Base-by-base conservation (phyloP, 1,139 yeast genomes). In the Pneumocystis carinii region DNA sequence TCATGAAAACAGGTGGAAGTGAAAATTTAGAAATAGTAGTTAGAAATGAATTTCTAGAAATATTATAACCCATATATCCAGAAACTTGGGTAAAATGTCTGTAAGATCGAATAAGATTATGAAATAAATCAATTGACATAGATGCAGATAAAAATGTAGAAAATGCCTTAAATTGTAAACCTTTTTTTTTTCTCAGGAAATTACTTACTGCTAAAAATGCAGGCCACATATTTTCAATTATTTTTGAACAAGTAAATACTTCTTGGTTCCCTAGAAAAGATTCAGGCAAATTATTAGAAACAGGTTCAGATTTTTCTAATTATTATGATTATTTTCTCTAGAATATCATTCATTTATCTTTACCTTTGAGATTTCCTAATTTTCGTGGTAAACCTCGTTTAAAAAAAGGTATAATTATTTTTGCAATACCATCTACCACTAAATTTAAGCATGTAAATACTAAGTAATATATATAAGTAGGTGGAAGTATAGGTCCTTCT, bases 81-180 rank as follows among this genome's bases (percentile, higher is more conserved):
- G 92, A 79, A 0, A 92, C 83, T 71, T 90, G 96, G 4, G 95
- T 82, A 62, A 87, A 78, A 67, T 85, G 85, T 72, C 90, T 97
- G 8, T 87, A 77, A 0, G 95, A 81, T 61, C 95, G 77, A 1
- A 90, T 83, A 1, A 74, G 70, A 14, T 76, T 74, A 66, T 86
- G 87, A 71, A 87, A 85, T 32, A 83, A 71, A 27, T 86, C 90
- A 64, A 80, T 78, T 69, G 89, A 95, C 72, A 87, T 75, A 1
- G 84, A 77, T 0, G 90, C 81, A 68, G 83, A 83, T 19, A 90
- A 72, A 65, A 82, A 84, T 8, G 78, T 76, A 37, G 79, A 75
- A 69, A 80, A 83, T 42, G 83, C 73, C 1, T 48, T 48, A 3
- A 19, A 19, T 19, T 19, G 8, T 48, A 24, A 48, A 12, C 12